Evolutionary conservation across 352 stramenopile species (phyloP).

Genomic region (Pythium phragmitis): DNA sequence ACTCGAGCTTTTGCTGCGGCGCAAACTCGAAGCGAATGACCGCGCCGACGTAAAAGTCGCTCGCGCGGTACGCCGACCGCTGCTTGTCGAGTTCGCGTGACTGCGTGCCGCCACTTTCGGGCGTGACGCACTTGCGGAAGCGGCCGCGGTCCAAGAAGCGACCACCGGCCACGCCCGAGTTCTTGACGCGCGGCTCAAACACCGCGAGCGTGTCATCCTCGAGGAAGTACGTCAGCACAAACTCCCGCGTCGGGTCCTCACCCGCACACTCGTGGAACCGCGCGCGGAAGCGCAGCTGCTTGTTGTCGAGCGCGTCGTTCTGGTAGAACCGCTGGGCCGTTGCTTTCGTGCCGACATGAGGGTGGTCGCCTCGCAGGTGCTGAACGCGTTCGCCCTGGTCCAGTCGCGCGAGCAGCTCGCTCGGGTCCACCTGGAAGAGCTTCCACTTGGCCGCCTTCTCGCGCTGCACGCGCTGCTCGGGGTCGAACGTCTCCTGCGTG

Average conservation of each 20-base stretch:
- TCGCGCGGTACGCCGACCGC: slow-evolving; percentile 37
- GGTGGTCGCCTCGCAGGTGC: background rate
- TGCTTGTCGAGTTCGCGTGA: slow-evolving; percentile 39
- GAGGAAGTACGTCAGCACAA: slow-evolving; percentile 80
- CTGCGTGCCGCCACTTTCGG: slow-evolving; percentile 20
- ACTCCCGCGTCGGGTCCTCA: slow-evolving; percentile 47
- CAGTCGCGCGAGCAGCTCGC: slow-evolving; percentile 6
- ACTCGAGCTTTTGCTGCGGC: slow-evolving; percentile 60
- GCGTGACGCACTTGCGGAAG: slow-evolving; percentile 49
- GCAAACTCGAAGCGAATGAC: slow-evolving; percentile 70
- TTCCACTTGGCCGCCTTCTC: slow-evolving; percentile 48
- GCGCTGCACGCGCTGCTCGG: background rate
- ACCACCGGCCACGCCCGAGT: slow-evolving; percentile 62
- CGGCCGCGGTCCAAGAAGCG: slow-evolving; percentile 76
- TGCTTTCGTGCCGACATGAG: background rate
- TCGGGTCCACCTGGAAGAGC: slow-evolving; percentile 44
- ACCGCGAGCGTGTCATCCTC: slow-evolving; percentile 78
- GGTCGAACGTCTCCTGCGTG: slow-evolving; percentile 64
- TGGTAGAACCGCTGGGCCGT: slow-evolving; percentile 31
- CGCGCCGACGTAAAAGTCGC: slow-evolving; percentile 75
- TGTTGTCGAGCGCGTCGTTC: slow-evolving; percentile 51
- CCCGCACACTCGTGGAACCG: slow-evolving; percentile 49
- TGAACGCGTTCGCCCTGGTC: background rate
- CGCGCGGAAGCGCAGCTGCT: slow-evolving; percentile 75
- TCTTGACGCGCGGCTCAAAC: slow-evolving; percentile 67